phyloP scores from a whole-genome alignment of 2,329 filamentous ascomycete genomes.

The Trichophyton simii region DNA sequence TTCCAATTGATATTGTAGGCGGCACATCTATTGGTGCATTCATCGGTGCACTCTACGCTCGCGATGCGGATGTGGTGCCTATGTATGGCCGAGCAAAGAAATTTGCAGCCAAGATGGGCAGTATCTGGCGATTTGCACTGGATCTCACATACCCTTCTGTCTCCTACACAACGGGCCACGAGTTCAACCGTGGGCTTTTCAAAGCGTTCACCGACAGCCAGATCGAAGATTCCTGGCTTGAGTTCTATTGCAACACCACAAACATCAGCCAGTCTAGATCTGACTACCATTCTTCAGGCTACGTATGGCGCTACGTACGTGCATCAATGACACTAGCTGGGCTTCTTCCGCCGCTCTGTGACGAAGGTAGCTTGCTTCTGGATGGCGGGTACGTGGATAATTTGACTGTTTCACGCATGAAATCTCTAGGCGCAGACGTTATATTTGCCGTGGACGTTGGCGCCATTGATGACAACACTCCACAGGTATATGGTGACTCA shows the following conservation, averaged over 20 bases:
- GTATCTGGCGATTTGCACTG: slow-evolving; percentile 95
- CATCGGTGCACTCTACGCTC: slow-evolving; percentile 86
- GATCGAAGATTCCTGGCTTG: slow-evolving; percentile 98
- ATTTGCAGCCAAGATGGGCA: slow-evolving; percentile 96
- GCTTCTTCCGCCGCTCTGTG: slow-evolving; percentile 81
- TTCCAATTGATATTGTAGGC: slow-evolving; percentile 88
- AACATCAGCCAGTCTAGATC: slow-evolving; percentile 90
- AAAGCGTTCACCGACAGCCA: slow-evolving; percentile 95
- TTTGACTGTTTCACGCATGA: slow-evolving; percentile 93
- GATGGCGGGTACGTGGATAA: slow-evolving; percentile 98
- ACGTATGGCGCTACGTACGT: slow-evolving; percentile 92
- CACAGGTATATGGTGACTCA: slow-evolving; percentile 86
- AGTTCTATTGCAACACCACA: slow-evolving; percentile 98
- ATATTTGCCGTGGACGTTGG: slow-evolving; percentile 96
- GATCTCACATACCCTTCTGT: slow-evolving; percentile 93
- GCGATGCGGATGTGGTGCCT: slow-evolving; percentile 90
- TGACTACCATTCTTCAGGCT: slow-evolving; percentile 90
- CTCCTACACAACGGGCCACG: slow-evolving; percentile 94
- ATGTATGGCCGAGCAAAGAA: slow-evolving; percentile 97
- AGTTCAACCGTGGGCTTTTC: slow-evolving; percentile 98
- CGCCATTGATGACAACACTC: slow-evolving; percentile 77
- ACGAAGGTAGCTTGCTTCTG: slow-evolving; percentile 91
- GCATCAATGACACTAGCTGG: slow-evolving; percentile 96
- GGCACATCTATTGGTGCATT: slow-evolving; percentile 95
- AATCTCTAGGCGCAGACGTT: slow-evolving; percentile 76